These are phyloP conservation scores for Zygosaccharomyces lentus DNA, from an alignment of 805 yeast species.

Conservation along the genomic window DNA sequence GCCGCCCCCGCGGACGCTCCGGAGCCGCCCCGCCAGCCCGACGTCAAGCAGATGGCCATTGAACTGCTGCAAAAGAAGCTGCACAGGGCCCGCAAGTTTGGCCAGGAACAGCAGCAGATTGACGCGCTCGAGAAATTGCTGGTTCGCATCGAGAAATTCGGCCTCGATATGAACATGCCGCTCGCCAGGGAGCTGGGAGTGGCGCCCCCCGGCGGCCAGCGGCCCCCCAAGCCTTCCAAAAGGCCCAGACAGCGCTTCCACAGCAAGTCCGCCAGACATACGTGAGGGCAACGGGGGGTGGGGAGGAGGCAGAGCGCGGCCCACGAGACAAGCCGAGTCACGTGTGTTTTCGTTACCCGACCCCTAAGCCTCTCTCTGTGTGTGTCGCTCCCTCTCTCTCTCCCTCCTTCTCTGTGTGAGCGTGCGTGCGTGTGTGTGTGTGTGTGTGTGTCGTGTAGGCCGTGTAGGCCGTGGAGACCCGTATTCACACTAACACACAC, in stretches of 20 bases:
- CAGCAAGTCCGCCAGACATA: not conserved
- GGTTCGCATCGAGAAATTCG: constrained; percentile 66
- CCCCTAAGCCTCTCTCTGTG: no score
- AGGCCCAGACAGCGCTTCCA: not conserved
- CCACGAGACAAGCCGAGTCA: no score
- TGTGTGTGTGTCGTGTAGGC: no score
- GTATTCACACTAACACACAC: no score
- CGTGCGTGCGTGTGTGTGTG: no score
- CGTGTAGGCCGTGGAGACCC: no score
- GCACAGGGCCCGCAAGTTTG: constrained; percentile 73
- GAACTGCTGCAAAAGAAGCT: constrained; percentile 64
- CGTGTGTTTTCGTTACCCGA: no score
- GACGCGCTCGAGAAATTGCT: constrained; percentile 54
- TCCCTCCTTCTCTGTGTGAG: no score
- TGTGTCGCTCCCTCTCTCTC: no score
- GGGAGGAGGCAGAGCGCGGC: not conserved
- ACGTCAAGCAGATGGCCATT: constrained; percentile 53
- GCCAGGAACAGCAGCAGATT: constrained; percentile 57
- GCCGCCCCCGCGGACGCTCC: constrained; percentile 12
- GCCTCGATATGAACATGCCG: constrained; percentile 63
- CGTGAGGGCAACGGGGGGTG: not conserved
- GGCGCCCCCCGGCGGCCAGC: constrained; percentile 31
- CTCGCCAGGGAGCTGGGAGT: constrained; percentile 65
- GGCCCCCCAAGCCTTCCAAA: not conserved
- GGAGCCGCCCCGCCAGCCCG: not conserved